Base-by-base conservation (phyloP, 1,139 yeast species). In the Saccharomyces hybrid region DNA sequence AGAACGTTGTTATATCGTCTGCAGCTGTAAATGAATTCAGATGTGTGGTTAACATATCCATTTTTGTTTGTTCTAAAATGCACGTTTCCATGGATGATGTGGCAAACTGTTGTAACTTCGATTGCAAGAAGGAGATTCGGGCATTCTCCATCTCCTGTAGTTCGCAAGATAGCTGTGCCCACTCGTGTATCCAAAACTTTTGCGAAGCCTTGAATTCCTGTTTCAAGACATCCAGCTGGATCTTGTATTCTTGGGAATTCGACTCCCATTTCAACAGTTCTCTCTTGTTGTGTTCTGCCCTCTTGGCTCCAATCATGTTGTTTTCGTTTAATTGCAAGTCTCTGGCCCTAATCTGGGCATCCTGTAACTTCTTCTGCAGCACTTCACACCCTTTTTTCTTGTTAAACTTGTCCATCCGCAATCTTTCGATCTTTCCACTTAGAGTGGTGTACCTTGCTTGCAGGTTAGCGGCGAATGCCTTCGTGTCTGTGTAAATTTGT, bases 61-160 rank as follows among this genome's bases (percentile, higher is more conserved):
- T 58, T 44, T 61, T 60, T 0, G 66, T 50, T 50, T 67, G 69
- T 52, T 68, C 71, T 12, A 66, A 48, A 3, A 65, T 55, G 48
- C 62, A 55, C 3, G 66, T 60, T 47, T 69, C 70, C 28, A 59
- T 58, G 8, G 63, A 53, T 2, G 57, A 56, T 14, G 64, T 61
- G 2, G 96, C 84, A 68, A 79, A 91, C 49, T 84, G 86, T 85
- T 96, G 95, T 59, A 95, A 71, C 64, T 86, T 88, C 16, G 86
- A 76, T 64, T 90, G 88, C 56, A 88, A 68, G 57, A 84, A 79
- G 63, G 86, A 86, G 54, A 90, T 82, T 60, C 96, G 78, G 64
- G 88, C 90, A 52, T 82, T 81, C 67, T 93, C 99, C 59, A 88
- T 72, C 56, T 77, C 82, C 70, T 91, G 95, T 58, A 88, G 77